Evolutionary conservation across 78 protist species (phyloP).

Genomic region (Speleostelium caveatum): DNA sequence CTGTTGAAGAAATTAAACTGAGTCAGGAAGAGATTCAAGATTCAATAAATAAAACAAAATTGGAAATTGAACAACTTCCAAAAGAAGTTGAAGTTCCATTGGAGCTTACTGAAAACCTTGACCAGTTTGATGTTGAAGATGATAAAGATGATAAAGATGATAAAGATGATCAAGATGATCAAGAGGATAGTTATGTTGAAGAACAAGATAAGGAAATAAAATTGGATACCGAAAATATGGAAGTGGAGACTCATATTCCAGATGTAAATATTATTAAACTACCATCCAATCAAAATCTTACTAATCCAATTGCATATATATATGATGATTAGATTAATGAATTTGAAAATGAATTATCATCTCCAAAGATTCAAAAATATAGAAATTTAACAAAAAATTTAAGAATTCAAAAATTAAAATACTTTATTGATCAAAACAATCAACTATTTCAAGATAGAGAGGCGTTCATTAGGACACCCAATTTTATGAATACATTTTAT

Average conservation of each 20-base stretch:
- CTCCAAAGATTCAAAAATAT: slow-evolving; percentile 2
- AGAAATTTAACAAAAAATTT: slow-evolving; percentile 3
- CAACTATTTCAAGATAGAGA: slow-evolving; percentile 27
- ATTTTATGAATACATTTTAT: slow-evolving; percentile 33
- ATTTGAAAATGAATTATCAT: too few relatives aligned
- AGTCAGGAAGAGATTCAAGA: not conserved
- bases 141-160: too few relatives aligned
- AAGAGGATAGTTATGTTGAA: slow-evolving; percentile 11
- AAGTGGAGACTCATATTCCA: too few relatives aligned
- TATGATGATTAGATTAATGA: too few relatives aligned
- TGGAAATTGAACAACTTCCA: not conserved
- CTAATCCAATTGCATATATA: too few relatives aligned
- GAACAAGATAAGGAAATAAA: not conserved
- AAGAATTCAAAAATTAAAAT: slow-evolving; percentile 29
- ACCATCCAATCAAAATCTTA: too few relatives aligned
- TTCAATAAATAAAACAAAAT: not conserved
- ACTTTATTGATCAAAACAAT: slow-evolving; percentile 22
- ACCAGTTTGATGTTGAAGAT: too few relatives aligned
- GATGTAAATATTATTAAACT: too few relatives aligned
- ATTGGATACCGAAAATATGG: not conserved
- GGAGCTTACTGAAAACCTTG: too few relatives aligned
- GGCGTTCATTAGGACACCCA: slow-evolving; percentile 48
- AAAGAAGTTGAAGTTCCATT: not conserved
- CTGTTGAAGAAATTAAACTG: slow-evolving; percentile 13
- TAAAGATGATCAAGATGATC: too few relatives aligned